phyloP scores from a whole-genome alignment of 306 rosid species.

The Neltuma alba region DNA sequence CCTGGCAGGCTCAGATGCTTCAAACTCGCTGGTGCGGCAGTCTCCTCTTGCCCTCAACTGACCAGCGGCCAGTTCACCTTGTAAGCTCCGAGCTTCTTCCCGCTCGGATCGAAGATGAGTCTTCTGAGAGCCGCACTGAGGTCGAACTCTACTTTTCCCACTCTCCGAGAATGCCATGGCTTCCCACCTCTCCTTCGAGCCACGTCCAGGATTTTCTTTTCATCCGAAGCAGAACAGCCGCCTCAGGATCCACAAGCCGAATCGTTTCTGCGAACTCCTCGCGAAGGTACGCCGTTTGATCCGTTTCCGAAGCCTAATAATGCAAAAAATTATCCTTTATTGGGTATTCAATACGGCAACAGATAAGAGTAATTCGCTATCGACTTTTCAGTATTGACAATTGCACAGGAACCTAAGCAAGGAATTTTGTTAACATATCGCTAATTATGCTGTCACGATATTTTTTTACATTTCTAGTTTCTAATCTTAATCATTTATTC shows the following conservation, averaged over 20 bases:
- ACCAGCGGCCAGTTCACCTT: not conserved
- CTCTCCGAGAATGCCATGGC: constrained; percentile 33
- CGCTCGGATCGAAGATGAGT: constrained; percentile 43
- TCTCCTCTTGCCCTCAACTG: not conserved
- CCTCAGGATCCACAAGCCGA: constrained; percentile 37
- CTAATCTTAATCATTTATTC: not conserved
- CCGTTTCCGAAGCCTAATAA: not conserved
- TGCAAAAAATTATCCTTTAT: not conserved
- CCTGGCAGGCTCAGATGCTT: not conserved
- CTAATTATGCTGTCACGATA: not conserved
- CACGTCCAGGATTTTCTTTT: constrained; percentile 46
- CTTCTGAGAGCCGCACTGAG: constrained; percentile 53
- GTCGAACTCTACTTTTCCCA: constrained; percentile 41
- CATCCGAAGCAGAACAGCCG: constrained; percentile 60
- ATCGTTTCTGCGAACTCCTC: constrained; percentile 34
- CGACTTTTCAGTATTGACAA: not conserved
- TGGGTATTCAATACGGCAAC: not conserved
- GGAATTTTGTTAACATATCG: not conserved
- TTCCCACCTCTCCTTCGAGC: constrained; percentile 32
- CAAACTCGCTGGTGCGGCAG: not conserved
- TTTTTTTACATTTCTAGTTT: not conserved
- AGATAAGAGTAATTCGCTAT: not conserved
- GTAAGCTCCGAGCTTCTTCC: not conserved
- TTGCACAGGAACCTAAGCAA: not conserved
- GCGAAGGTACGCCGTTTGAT: constrained; percentile 41